phyloP scores from a whole-genome alignment of 768 basidiomycete species.

The Lactarius hatsudake region DNA sequence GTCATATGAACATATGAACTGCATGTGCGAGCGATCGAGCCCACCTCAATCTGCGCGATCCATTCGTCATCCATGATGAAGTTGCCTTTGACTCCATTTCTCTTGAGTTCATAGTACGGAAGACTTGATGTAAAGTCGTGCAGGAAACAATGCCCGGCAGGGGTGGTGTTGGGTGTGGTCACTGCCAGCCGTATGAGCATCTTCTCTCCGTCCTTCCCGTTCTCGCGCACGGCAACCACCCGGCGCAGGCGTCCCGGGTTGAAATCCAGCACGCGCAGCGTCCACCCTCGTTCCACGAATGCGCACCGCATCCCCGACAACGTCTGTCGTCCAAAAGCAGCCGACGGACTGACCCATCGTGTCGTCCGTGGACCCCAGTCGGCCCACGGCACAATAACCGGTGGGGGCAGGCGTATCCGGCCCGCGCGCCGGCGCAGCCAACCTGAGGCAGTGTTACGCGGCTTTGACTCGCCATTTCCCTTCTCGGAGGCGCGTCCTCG shows the following conservation, averaged over 20 bases:
- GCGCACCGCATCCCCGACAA: constrained; percentile 12
- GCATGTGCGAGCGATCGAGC: background rate
- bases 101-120: constrained; percentile 16
- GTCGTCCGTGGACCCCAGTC: constrained; percentile 15
- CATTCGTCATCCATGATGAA: constrained; percentile 19
- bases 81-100: background rate
- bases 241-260: constrained; percentile 10
- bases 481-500: background rate
- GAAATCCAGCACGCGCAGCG: constrained; percentile 16
- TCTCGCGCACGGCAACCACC: constrained; percentile 6
- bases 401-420: background rate
- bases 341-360: constrained; percentile 6
- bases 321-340: background rate
- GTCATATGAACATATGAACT: background rate
- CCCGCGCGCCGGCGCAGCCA: constrained; percentile 1
- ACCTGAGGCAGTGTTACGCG: background rate
- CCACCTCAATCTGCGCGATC: constrained; percentile 15
- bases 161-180: background rate
- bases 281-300: background rate
- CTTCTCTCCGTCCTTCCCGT: background rate
- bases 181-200: background rate
- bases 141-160: constrained; percentile 6
- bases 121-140: constrained; percentile 8
- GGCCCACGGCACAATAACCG: constrained; percentile 8
- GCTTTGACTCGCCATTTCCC: background rate